Evolutionary conservation across 140 eudicot species (phyloP), one percentile per base, ranked within the genome.

Genomic region (Anethum foeniculum): DNA sequence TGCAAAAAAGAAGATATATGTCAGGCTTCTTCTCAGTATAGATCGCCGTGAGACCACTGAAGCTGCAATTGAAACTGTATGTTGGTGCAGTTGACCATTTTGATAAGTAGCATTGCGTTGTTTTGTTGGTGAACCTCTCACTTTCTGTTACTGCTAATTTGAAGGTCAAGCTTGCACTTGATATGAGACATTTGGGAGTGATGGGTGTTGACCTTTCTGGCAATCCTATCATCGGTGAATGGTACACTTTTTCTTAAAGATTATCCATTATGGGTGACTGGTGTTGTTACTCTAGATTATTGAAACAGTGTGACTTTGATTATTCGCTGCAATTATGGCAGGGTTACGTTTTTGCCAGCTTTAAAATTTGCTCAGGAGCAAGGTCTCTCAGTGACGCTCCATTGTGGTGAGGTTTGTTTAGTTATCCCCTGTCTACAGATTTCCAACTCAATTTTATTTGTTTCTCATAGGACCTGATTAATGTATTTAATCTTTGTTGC

Each of bases 161-260:
- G 76, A 81, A 94, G 99, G 97, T 94, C 76, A 80, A 92, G 79
- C 96, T 94, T 80, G 99, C 97, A 74, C 78, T 90, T 86, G 90
- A 90, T 80, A 84, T 92, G 99, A 94, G 89, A 78, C 85, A 88
- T 58, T 51, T 44, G 67, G 99, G 99, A 52, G 97, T 94, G 56
- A 88, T 90, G 80, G 99, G 99, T 10, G 91, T 95, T 56, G 99
- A 95, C 85, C 99, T 95, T 83, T 95, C 99, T 60, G 99, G 99
- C 80, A 95, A 95, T 82, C 99, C 97, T 14, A 71, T 79, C 46
- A 80, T 95, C 75, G 97, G 99, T 83, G 90, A 95, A 88, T 95
- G 97, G 99, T 95, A 90, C 51, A 16, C 64, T 47, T 23, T 78
- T 7, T 49, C 4, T 25, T 18, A 27, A 62, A 62, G 34, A 25